A percentile compares a stretch with the other conserved stretches of the same genome.
These are phyloP conservation scores for Aspergillus sclerotialis DNA, from an alignment of 2,329 filamentous ascomycete species.

Conservation along the genomic window DNA sequence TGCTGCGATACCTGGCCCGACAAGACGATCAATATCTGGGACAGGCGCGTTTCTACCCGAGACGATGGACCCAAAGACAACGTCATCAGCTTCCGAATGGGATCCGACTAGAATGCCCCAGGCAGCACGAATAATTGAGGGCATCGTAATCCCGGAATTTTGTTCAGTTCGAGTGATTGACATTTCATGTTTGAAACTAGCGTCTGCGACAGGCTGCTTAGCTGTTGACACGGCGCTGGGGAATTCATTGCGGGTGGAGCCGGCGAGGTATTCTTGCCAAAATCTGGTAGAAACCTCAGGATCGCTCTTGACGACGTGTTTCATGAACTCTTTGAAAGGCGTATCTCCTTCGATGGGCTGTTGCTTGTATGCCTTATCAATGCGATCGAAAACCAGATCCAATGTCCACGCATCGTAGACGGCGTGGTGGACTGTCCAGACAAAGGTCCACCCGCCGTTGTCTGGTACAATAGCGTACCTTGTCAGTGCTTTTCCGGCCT, in stretches of 20 bases:
- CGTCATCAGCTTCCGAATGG: constrained; percentile 5
- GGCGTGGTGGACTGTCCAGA: background rate
- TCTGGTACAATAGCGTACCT: background rate
- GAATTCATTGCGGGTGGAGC: background rate
- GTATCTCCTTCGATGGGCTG: background rate
- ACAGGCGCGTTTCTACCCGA: constrained; percentile 6
- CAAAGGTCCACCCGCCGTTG: background rate
- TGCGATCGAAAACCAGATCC: background rate
- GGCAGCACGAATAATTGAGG: constrained; percentile 1
- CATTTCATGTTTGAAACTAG: background rate
- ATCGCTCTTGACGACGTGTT: background rate
- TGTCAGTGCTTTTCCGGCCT: background rate
- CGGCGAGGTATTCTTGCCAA: background rate
- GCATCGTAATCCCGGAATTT: background rate
- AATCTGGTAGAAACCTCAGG: background rate
- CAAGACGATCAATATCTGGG: constrained; percentile 2
- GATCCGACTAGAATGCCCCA: constrained; percentile 6
- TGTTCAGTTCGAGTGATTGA: background rate
- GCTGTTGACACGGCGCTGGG: background rate
- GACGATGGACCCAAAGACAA: constrained; percentile 5
- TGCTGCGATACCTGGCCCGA: constrained; percentile 5
- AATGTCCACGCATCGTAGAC: constrained; percentile 1
- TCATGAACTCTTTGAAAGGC: background rate
- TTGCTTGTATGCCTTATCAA: background rate
- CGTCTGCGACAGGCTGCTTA: background rate